Conservation (phyloP, 2,329 filamentous ascomycete species). For the Diplodia sapinea region DNA sequence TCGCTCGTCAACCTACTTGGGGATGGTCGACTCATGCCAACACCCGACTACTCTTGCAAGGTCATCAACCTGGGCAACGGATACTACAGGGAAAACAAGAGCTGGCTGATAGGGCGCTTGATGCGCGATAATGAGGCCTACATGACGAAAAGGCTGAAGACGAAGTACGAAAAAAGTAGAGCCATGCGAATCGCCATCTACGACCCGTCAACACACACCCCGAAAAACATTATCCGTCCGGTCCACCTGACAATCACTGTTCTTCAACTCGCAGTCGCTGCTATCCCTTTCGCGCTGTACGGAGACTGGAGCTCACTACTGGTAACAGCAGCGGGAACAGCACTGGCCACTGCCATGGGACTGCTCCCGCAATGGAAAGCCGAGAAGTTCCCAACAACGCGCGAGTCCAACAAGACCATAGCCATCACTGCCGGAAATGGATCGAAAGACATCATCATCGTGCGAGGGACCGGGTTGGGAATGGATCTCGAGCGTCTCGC, state of each 20-base stretch:
- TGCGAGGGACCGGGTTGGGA: neutral
- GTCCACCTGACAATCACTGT: neutral
- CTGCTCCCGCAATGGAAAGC: neutral
- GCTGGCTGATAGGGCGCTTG: neutral
- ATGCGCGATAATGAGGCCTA: neutral
- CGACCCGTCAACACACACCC: neutral
- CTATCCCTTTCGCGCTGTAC: neutral
- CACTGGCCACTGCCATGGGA: neutral
- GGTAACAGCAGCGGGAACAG: neutral
- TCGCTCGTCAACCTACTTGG: neutral
- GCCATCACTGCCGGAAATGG: neutral
- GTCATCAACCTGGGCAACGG: neutral
- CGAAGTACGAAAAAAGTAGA: neutral
- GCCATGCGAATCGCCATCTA: neutral
- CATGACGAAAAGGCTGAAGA: neutral
- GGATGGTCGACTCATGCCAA: neutral
- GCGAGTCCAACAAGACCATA: neutral
- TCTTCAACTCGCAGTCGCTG: neutral
- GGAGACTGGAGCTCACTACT: neutral
- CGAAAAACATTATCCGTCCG: neutral
- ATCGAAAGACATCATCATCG: neutral
- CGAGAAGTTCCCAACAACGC: neutral
- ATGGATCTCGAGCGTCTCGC: neutral
- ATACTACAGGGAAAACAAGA: neutral
- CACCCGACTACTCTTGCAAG: neutral